phyloP scores from a whole-genome alignment of 768 basidiomycete genomes.

The Lentinula raphanica region DNA sequence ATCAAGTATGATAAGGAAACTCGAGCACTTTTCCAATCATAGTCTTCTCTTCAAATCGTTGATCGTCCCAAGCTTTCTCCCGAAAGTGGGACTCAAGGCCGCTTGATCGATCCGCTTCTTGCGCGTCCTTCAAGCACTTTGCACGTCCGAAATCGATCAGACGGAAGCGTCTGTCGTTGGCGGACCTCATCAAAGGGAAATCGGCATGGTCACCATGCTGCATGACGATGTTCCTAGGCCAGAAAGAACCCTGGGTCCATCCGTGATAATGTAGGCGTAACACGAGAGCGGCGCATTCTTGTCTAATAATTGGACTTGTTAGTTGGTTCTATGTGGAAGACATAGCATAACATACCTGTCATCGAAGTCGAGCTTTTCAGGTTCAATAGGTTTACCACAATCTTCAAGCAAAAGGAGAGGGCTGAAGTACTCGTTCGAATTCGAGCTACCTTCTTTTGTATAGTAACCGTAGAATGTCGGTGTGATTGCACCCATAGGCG shows the following conservation, averaged over 20 bases:
- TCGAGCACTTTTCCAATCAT: background rate
- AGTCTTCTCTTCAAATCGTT: background rate
- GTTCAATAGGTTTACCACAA: slow-evolving; percentile 29
- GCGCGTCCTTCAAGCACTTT: background rate
- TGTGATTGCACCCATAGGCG: slow-evolving; percentile 44
- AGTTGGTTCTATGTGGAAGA: too few relatives aligned
- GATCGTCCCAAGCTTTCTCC: background rate
- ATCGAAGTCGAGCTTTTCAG: slow-evolving; percentile 26
- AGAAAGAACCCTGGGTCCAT: slow-evolving; percentile 34
- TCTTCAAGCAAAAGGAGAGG: slow-evolving; percentile 40
- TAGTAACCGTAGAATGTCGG: slow-evolving; percentile 69
- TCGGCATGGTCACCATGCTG: slow-evolving; percentile 22
- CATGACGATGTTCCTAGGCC: slow-evolving; percentile 31
- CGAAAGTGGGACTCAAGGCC: too few relatives aligned
- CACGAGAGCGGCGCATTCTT: slow-evolving; percentile 37
- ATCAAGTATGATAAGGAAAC: background rate
- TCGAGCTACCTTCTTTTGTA: slow-evolving; percentile 4
- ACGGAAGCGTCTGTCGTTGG: slow-evolving; percentile 1
- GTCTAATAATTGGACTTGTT: slow-evolving; percentile 14
- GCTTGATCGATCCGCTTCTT: background rate
- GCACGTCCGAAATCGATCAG: slow-evolving; percentile 7
- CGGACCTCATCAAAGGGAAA: slow-evolving; percentile 1
- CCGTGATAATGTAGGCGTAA: slow-evolving; percentile 30
- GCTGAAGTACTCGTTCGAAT: slow-evolving; percentile 23
- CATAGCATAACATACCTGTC: slow-evolving; percentile 30